A percentile compares a stretch with the other conserved stretches of the same genome.
These are phyloP conservation scores for Trichoderma sp. DNA, from an alignment of 2,329 filamentous ascomycete species.

Conservation along the genomic window DNA sequence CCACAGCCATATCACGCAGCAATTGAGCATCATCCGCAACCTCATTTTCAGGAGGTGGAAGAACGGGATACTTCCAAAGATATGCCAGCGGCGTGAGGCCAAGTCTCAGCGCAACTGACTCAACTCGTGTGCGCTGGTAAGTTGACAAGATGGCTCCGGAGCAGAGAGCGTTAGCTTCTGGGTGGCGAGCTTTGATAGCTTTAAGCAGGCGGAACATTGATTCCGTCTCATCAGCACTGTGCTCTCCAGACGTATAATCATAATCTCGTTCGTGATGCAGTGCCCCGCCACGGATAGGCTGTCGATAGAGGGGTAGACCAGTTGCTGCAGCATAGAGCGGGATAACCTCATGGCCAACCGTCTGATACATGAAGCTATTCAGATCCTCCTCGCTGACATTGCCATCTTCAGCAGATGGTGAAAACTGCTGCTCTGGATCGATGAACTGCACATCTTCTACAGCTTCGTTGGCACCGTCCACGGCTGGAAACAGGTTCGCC, in stretches of 20 bases:
- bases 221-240: constrained; percentile 76
- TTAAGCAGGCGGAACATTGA: constrained; percentile 74
- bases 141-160: constrained; percentile 92
- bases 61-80: constrained; percentile 83
- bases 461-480: neutral
- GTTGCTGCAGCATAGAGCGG: constrained; percentile 80
- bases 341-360: constrained; percentile 82
- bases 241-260: constrained; percentile 29
- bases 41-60: constrained; percentile 50
- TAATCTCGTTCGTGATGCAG: constrained; percentile 73
- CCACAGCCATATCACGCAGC: constrained; percentile 74
- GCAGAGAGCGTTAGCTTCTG: constrained; percentile 79
- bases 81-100: constrained; percentile 79
- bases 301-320: constrained; percentile 77
- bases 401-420: neutral
- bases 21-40: constrained; percentile 52
- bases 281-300: constrained; percentile 68
- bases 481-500: constrained; percentile 73
- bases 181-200: constrained; percentile 64
- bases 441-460: constrained; percentile 21
- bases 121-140: constrained; percentile 94
- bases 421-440: constrained; percentile 21
- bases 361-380: constrained; percentile 99
- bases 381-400: constrained; percentile 50
- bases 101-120: constrained; percentile 83